phyloP scores from a whole-genome alignment of 352 stramenopile species.

The Halophytophthora batemanensis region DNA sequence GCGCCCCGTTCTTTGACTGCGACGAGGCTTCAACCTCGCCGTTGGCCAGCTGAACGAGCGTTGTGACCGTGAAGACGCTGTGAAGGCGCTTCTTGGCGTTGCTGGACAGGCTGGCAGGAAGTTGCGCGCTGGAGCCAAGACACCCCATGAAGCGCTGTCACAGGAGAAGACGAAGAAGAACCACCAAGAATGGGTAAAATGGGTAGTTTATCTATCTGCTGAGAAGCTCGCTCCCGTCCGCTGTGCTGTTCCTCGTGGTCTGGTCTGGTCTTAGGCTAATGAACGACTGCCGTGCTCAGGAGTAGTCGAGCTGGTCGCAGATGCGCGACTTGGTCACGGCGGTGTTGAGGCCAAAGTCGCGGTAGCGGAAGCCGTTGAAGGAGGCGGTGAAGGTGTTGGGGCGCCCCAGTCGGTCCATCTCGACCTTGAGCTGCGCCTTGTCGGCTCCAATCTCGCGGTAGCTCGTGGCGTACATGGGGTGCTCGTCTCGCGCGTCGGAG shows the following conservation, averaged over 20 bases:
- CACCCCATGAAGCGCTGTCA: background rate
- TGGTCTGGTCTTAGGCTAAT: conserved; percentile 2
- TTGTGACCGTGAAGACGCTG: too few species aligned
- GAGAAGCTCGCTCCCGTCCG: background rate
- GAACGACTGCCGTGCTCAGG: conserved; percentile 15
- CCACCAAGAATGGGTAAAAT: conserved; percentile 21
- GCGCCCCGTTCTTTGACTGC: background rate
- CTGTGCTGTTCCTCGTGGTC: conserved; percentile 5
- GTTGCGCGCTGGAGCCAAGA: too few species aligned
- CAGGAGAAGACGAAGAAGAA: conserved; percentile 9
- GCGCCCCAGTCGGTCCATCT: conserved; percentile 53
- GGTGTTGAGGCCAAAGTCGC: conserved; percentile 80
- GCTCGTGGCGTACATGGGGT: conserved; percentile 76
- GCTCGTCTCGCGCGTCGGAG: conserved; percentile 50
- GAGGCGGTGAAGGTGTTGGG: conserved; percentile 78
- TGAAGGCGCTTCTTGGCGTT: too few species aligned
- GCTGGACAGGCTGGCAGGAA: too few species aligned
- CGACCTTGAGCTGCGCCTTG: conserved; percentile 71
- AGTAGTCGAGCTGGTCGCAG: conserved; percentile 72
- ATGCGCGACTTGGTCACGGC: conserved; percentile 79
- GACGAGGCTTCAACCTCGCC: too few species aligned
- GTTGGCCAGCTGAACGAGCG: too few species aligned
- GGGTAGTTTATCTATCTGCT: conserved; percentile 1
- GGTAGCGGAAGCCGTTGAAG: conserved; percentile 86
- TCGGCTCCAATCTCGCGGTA: conserved; percentile 70